Evolutionary conservation across 208 protist species (phyloP).

Genomic region (Herpetomonas samuelpessoai): DNA sequence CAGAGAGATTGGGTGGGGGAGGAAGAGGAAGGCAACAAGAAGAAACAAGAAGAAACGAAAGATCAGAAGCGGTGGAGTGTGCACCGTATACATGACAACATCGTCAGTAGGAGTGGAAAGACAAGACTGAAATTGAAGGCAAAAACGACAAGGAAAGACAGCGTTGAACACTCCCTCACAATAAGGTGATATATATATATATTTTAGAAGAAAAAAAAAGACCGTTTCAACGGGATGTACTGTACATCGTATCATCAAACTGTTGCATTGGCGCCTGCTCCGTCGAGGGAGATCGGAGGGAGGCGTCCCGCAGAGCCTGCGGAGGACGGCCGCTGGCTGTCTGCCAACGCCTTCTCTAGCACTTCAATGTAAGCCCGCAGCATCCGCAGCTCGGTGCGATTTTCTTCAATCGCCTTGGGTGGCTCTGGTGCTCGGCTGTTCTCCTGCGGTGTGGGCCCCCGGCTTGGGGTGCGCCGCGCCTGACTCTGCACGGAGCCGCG

Average conservation of each 20-base stretch:
- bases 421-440: constrained; percentile 19
- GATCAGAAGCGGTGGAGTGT: too few species aligned
- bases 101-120: too few species aligned
- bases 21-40: too few species aligned
- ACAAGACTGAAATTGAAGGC: too few species aligned
- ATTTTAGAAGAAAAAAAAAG: constrained; percentile 7
- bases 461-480: constrained; percentile 2
- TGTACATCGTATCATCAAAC: neutral
- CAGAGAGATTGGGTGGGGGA: too few species aligned
- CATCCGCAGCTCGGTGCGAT: constrained; percentile 74
- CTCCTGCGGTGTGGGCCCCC: constrained; percentile 4
- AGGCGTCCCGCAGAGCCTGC: neutral
- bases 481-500: neutral
- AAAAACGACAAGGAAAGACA: too few species aligned
- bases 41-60: too few species aligned
- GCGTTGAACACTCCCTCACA: too few species aligned
- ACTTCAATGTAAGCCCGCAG: constrained; percentile 75
- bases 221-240: neutral
- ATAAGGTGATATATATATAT: constrained; percentile 4
- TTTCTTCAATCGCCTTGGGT: constrained; percentile 72
- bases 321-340: neutral
- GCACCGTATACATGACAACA: too few species aligned
- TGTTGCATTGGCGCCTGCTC: neutral
- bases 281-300: neutral
- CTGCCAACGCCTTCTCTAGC: constrained; percentile 55